phyloP scores from a whole-genome alignment of 2,329 filamentous ascomycete species.

The Stagonosporopsis vannaccii region DNA sequence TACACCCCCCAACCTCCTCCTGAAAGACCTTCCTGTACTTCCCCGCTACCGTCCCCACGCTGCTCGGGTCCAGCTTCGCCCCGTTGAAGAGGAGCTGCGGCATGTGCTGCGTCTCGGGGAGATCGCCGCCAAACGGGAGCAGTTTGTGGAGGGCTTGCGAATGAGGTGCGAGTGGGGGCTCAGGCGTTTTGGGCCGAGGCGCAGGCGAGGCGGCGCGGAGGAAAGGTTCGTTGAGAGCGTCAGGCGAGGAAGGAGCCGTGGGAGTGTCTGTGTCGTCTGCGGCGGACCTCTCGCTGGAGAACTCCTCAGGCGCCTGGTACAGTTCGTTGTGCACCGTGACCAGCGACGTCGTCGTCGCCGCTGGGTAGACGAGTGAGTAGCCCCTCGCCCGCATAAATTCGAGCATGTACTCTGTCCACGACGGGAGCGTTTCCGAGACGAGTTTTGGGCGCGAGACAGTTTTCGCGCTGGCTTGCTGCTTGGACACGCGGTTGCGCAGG shows the following conservation, averaged over 20 bases:
- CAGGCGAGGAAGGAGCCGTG: neutral
- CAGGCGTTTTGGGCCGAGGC: constrained; percentile 38
- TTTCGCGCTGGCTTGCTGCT: too few relatives aligned
- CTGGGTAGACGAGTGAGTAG: constrained; percentile 82
- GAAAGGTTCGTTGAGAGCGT: neutral
- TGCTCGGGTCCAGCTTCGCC: constrained; percentile 49
- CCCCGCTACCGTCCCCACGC: too few relatives aligned
- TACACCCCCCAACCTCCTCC: too few relatives aligned
- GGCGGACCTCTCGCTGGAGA: too few relatives aligned
- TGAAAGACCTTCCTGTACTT: too few relatives aligned
- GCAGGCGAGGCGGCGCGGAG: too few relatives aligned
- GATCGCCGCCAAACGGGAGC: constrained; percentile 58
- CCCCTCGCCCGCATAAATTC: constrained; percentile 78
- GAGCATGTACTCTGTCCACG: constrained; percentile 80
- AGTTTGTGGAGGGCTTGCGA: constrained; percentile 53
- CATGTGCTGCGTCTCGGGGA: constrained; percentile 58
- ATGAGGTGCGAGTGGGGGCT: constrained; percentile 61
- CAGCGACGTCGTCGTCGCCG: constrained; percentile 61
- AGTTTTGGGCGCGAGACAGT: constrained; percentile 43
- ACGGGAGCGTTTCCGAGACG: constrained; percentile 72
- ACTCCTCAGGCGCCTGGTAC: constrained; percentile 75
- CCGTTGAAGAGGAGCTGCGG: constrained; percentile 73
- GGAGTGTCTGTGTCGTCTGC: too few relatives aligned
- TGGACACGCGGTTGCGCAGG: constrained; percentile 67
- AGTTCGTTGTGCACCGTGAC: constrained; percentile 82